phyloP scores from a whole-genome alignment of 2,329 filamentous ascomycete species.

The Juglanconis juglandina region DNA sequence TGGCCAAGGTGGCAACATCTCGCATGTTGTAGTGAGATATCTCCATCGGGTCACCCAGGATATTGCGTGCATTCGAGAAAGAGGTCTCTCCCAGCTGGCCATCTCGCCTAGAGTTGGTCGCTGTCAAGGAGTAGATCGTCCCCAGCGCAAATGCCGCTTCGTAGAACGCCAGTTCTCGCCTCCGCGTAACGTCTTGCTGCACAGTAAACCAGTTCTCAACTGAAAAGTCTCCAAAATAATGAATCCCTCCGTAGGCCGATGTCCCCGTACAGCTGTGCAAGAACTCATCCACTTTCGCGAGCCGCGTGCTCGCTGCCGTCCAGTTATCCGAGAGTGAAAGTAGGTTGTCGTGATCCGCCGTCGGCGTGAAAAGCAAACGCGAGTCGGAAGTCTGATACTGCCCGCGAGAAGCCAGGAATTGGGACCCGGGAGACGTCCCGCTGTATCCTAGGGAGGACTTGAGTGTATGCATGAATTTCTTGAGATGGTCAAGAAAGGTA shows the following conservation, averaged over 20 bases:
- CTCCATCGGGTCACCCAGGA: slow-evolving; percentile 47
- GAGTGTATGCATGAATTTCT: slow-evolving; percentile 42
- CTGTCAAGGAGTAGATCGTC: slow-evolving; percentile 30
- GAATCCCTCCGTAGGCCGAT: slow-evolving; percentile 45
- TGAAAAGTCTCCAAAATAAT: slow-evolving; percentile 37
- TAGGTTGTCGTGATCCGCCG: background rate
- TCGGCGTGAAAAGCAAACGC: slow-evolving; percentile 33
- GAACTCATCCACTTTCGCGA: slow-evolving; percentile 39
- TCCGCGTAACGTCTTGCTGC: background rate
- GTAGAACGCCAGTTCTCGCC: slow-evolving; percentile 40
- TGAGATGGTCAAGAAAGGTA: slow-evolving; percentile 47
- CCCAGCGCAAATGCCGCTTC: slow-evolving; percentile 44
- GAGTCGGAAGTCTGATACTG: slow-evolving; percentile 47
- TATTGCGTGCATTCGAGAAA: slow-evolving; percentile 40
- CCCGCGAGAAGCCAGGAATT: slow-evolving; percentile 40
- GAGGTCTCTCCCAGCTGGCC: slow-evolving; percentile 38
- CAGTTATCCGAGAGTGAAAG: background rate
- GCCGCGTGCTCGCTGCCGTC: slow-evolving; percentile 35
- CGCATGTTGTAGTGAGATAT: slow-evolving; percentile 37
- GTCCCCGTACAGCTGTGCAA: slow-evolving; percentile 42
- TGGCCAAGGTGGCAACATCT: slow-evolving; percentile 41
- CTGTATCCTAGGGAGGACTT: slow-evolving; percentile 28
- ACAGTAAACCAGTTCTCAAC: slow-evolving; percentile 16
- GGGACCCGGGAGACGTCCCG: slow-evolving; percentile 22
- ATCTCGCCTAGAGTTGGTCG: slow-evolving; percentile 27